Evolutionary conservation across 2,329 filamentous ascomycete species (phyloP).

Genomic region (Colletotrichum tropicicola): DNA sequence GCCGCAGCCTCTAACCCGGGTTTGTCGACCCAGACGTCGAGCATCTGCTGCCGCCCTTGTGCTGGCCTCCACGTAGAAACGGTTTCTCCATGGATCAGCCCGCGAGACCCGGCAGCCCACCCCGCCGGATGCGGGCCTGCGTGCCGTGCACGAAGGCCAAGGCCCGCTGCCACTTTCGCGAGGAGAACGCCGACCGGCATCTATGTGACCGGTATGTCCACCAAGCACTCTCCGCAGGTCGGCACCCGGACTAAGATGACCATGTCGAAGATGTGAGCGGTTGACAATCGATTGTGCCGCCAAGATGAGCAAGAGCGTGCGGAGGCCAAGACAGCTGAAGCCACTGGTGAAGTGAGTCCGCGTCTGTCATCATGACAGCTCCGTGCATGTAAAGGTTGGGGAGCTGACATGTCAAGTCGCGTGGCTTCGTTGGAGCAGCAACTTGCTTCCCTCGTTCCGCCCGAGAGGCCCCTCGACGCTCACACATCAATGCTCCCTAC

Average conservation of each 20-base stretch:
- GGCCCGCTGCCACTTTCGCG: constrained; percentile 27
- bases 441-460: constrained; percentile 27
- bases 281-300: constrained; percentile 38
- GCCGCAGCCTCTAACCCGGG: neutral
- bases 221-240: neutral
- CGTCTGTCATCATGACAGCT: no score
- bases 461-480: neutral
- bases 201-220: constrained; percentile 25
- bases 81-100: constrained; percentile 28
- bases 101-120: constrained; percentile 20
- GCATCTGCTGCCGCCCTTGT: no score
- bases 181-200: constrained; percentile 24
- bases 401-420: constrained; percentile 27
- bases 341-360: constrained; percentile 37
- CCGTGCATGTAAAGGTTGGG: no score
- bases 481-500: neutral
- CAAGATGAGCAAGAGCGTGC: constrained; percentile 39
- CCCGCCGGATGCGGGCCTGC: constrained; percentile 31
- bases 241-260: neutral
- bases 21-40: neutral
- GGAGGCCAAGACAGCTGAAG: constrained; percentile 42
- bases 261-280: constrained; percentile 34
- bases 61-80: no score
- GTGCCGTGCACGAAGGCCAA: constrained; percentile 32
- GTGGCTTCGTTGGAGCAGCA: constrained; percentile 37